Evolutionary conservation across 2,329 filamentous ascomycete genomes (phyloP).

Genomic region (Sporothrix variecibatus): DNA sequence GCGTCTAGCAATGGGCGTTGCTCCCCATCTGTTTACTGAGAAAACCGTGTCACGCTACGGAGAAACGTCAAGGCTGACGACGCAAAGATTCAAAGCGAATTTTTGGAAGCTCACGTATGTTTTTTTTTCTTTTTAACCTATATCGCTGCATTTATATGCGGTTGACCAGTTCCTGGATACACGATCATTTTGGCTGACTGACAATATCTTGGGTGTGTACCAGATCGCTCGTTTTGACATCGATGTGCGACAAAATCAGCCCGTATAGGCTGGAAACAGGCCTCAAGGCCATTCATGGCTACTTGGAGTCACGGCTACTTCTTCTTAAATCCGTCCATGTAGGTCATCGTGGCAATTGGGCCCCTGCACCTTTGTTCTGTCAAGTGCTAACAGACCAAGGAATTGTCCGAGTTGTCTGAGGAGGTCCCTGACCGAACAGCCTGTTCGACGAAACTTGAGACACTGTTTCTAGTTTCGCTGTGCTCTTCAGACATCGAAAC

Average conservation of each 20-base stretch:
- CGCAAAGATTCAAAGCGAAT: conserved; percentile 44
- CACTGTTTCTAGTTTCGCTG: conserved; percentile 62
- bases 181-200: not conserved
- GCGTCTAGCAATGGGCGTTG: conserved; percentile 50
- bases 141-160: not conserved
- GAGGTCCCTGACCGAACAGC: conserved; percentile 57
- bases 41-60: conserved; percentile 41
- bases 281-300: conserved; percentile 54
- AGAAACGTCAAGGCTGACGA: conserved; percentile 41
- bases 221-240: conserved; percentile 47
- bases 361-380: not conserved
- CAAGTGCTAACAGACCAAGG: conserved; percentile 42
- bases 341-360: conserved; percentile 31
- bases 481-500: conserved; percentile 67
- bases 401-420: conserved; percentile 55
- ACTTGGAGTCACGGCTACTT: conserved; percentile 56
- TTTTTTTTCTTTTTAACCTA: no score
- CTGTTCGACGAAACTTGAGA: conserved; percentile 60
- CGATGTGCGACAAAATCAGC: conserved; percentile 52
- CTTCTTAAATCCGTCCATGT: conserved; percentile 55
- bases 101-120: conserved; percentile 58
- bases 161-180: not conserved
- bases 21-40: conserved; percentile 50
- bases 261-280: conserved; percentile 47
- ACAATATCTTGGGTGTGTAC: not conserved